Conservation (phyloP, 2,329 filamentous ascomycete genomes). For the Tolypocladium ophioglossoides region DNA sequence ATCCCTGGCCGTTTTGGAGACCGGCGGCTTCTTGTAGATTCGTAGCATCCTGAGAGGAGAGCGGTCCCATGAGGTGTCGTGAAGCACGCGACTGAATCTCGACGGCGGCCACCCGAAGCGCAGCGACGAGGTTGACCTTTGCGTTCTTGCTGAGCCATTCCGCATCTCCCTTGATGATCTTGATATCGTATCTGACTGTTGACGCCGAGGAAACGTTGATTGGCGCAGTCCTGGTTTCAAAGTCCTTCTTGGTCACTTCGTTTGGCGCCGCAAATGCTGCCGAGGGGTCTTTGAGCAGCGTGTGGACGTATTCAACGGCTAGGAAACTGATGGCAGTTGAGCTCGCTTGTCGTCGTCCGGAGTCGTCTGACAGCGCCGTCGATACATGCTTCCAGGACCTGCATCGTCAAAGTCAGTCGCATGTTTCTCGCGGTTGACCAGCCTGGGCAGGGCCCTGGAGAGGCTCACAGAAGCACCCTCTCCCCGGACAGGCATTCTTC, state of each 20-base stretch:
- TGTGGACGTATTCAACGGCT: constrained; percentile 54
- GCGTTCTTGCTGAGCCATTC: constrained; percentile 75
- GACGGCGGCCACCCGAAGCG: constrained; percentile 67
- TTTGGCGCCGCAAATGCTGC: constrained; percentile 55
- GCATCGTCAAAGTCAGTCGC: constrained; percentile 11
- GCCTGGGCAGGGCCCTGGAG: not conserved
- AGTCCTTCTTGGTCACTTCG: constrained; percentile 55
- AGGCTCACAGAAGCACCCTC: constrained; percentile 64
- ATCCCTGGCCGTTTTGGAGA: constrained; percentile 46
- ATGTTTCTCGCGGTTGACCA: constrained; percentile 1
- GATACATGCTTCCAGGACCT: constrained; percentile 55
- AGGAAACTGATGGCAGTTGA: constrained; percentile 57
- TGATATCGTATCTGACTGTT: constrained; percentile 59
- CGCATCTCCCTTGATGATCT: constrained; percentile 73
- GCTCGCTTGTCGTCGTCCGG: constrained; percentile 42
- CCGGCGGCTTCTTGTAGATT: constrained; percentile 68
- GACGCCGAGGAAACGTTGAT: constrained; percentile 68
- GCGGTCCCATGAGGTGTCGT: constrained; percentile 57
- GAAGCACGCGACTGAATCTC: constrained; percentile 77
- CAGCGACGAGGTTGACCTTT: constrained; percentile 69
- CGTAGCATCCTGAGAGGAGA: constrained; percentile 68
- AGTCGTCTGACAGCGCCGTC: constrained; percentile 44
- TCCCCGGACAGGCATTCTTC: constrained; percentile 77
- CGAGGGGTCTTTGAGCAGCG: constrained; percentile 58
- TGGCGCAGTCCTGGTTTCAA: constrained; percentile 76